Base-by-base conservation (phyloP, 257 asterid genomes). In the Solanum lycopersicoides region DNA sequence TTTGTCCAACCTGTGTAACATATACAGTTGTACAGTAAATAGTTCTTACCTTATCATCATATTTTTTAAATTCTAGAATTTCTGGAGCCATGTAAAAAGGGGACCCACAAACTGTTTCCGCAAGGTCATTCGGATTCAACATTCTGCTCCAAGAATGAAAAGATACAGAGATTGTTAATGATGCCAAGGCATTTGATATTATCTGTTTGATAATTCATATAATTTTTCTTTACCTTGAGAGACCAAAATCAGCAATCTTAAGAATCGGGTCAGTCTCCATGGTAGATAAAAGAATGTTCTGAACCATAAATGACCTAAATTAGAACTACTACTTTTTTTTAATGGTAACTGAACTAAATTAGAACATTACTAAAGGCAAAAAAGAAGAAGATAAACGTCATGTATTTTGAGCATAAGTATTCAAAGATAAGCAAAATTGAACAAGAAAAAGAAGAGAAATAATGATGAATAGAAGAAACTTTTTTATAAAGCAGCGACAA, bases 11-110 rank as follows among this genome's bases (percentile, higher is more conserved):
- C 68, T 47, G 68, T 11, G 30, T 47, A 9, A 47, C 41, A 80
- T 18, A 28, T 28, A 28, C 30, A 30, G 44, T 80, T 47, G 85
- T 47, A 80, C 16, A 80, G 66, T 80, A 18, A 28, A 6, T 47
- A 80, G 23, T 76, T 65, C 75, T 79, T 34, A 93, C 94, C 94
- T 92, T 93, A 23, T 84, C 89, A 84, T 92, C 88, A 75, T 92
- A 92, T 84, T 84, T 92, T 89, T 89, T 93, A 76, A 93, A 93
- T 87, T 91, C 92, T 47, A 93, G 90, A 87, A 93, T 87, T 89
- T 93, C 94, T 41, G 94, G 94, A 89, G 94, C 94, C 94, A 93
- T 93, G 92, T 92, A 92, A 60, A 91, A 87, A 71, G 92, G 92
- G 44, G 95, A 89, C 10, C 95, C 93, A 85, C 95, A 92, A 42